Evolutionary conservation across 257 asterid species (phyloP).

Genomic region (Nicotiana knightiana): DNA sequence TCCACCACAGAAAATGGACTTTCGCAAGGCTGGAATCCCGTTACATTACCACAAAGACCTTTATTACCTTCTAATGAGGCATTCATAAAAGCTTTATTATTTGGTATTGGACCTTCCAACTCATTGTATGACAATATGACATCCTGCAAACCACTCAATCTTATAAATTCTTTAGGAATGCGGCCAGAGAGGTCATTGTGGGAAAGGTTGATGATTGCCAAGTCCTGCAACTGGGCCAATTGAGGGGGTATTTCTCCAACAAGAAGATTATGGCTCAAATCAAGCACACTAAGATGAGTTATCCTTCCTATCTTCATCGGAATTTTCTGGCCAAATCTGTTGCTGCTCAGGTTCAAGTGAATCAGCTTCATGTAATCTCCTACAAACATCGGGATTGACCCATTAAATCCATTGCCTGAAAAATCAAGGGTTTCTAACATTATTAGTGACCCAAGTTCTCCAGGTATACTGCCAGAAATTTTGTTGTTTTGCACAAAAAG

Average conservation of each 20-base stretch:
- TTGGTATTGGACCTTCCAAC: constrained; percentile 7
- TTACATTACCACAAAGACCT: constrained; percentile 3
- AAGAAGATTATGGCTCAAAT: neutral
- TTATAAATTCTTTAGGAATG: neutral
- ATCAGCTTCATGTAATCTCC: neutral
- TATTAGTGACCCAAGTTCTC: neutral
- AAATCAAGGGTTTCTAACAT: neutral
- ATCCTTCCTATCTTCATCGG: neutral
- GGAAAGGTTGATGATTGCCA: accelerated
- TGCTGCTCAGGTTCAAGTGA: constrained; percentile 1
- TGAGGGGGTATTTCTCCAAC: neutral
- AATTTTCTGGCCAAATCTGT: neutral
- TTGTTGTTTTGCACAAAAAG: neutral
- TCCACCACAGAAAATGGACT: neutral
- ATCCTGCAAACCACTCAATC: neutral
- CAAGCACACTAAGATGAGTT: neutral
- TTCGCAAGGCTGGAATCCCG: neutral
- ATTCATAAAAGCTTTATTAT: neutral
- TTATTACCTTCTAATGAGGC: neutral
- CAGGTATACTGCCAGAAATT: neutral
- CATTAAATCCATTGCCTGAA: neutral
- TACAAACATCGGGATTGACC: neutral
- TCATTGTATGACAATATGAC: neutral
- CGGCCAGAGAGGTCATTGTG: neutral
- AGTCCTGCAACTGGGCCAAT: accelerated